Percentiles rank a stretch among this genome's conserved stretches.
phyloP scores from a whole-genome alignment of 83 land plant species.

The Larix sibirica region DNA sequence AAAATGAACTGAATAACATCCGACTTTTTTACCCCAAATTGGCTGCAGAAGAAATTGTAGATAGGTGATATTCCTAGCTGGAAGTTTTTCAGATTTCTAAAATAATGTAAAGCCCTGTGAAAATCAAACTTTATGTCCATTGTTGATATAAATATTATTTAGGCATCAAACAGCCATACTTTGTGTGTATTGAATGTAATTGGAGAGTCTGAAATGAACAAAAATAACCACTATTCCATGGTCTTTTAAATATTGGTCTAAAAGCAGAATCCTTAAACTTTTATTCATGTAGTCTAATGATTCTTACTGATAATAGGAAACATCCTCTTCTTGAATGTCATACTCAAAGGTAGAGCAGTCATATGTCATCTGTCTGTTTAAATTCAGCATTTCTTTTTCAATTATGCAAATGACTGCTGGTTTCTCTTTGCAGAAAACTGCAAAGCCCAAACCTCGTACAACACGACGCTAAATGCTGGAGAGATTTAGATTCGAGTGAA shows the following conservation, averaged over 20 bases:
- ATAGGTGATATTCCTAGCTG: slow-evolving; percentile 6
- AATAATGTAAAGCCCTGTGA: not conserved
- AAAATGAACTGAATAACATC: slow-evolving; percentile 4
- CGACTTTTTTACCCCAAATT: not conserved
- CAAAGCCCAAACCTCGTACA: not conserved
- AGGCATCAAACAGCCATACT: not conserved
- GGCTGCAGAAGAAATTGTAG: not conserved
- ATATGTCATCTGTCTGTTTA: not conserved
- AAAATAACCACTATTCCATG: not conserved
- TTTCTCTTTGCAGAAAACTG: slow-evolving; percentile 1
- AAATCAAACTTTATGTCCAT: not conserved
- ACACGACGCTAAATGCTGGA: not conserved
- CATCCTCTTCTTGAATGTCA: slow-evolving; percentile 4
- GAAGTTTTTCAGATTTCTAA: not conserved
- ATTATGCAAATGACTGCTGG: not conserved
- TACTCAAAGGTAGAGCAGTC: not conserved
- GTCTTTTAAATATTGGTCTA: not conserved
- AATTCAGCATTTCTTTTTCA: not conserved
- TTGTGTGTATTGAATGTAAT: not conserved
- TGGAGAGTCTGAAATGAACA: not conserved
- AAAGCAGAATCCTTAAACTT: not conserved
- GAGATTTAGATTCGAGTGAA: not conserved
- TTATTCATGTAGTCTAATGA: not conserved
- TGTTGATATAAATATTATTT: not conserved
- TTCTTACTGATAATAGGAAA: not conserved